Evolutionary conservation across 768 basidiomycete genomes (phyloP).

Genomic region (Vararia minispora): DNA sequence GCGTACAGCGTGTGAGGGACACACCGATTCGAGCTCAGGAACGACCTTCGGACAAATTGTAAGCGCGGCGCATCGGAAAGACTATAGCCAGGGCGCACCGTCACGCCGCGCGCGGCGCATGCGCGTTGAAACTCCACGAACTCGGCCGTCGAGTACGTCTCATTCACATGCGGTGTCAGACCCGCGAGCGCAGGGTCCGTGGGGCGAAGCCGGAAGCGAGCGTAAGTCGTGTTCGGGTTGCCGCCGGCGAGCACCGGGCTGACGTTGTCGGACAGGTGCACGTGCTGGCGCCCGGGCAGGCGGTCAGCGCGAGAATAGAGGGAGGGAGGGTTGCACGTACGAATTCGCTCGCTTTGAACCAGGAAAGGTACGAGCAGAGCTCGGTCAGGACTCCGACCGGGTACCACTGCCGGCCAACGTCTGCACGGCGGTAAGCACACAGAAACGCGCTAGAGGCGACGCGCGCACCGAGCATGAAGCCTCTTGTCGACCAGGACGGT

Average conservation of each 20-base stretch:
- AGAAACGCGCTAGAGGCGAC: not conserved
- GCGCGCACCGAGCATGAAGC: conserved; percentile 18
- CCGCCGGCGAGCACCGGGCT: too few relatives aligned
- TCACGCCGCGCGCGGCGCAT: conserved; percentile 18
- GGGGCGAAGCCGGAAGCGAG: conserved; percentile 18
- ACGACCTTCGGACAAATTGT: conserved; percentile 9
- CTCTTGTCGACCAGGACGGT: conserved; percentile 18
- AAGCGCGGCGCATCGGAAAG: not conserved
- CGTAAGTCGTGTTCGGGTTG: conserved; percentile 16
- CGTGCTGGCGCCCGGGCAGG: conserved; percentile 12
- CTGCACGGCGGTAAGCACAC: conserved; percentile 4
- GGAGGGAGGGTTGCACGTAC: conserved; percentile 5
- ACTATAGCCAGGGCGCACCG: conserved; percentile 4
- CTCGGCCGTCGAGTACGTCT: conserved; percentile 17
- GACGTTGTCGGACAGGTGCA: conserved; percentile 20
- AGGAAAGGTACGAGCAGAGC: conserved; percentile 18
- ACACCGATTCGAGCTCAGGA: conserved; percentile 18
- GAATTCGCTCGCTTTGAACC: conserved; percentile 21
- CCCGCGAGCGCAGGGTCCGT: conserved; percentile 15
- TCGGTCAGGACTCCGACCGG: conserved; percentile 17
- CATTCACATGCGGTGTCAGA: conserved; percentile 17
- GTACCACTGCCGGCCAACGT: conserved; percentile 18
- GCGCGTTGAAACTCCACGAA: conserved; percentile 18
- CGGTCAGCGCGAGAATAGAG: not conserved
- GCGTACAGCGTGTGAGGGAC: not conserved